Percentiles rank a stretch among this genome's conserved stretches.
Evolutionary conservation across 805 yeast species (phyloP).

Genomic region (Suhomyces kilbournensis): DNA sequence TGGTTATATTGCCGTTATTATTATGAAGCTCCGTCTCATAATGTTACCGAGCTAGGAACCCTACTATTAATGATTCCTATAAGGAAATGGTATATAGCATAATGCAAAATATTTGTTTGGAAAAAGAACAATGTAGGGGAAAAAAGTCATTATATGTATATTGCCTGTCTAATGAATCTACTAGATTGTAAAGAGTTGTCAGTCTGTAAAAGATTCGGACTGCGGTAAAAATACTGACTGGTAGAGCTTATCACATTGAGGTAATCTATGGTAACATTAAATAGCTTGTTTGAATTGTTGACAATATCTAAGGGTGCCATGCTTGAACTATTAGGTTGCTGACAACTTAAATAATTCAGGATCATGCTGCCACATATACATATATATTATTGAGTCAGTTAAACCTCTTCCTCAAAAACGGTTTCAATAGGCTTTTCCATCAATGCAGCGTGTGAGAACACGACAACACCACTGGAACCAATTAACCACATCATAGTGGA

Average conservation of each 20-base stretch:
- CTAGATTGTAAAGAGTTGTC: background rate
- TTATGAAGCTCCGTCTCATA: conserved; percentile 7
- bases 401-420: conserved; percentile 80
- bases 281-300: background rate
- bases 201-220: no score
- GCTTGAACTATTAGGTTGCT: background rate
- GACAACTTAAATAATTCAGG: background rate
- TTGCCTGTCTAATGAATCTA: no score
- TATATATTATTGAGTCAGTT: conserved; percentile 2
- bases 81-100: conserved; percentile 8
- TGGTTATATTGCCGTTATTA: conserved; percentile 7
- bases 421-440: conserved; percentile 96
- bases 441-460: conserved; percentile 82
- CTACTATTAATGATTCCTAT: conserved; percentile 2
- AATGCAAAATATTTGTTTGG: conserved; percentile 9
- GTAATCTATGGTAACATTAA: no score
- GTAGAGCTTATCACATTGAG: no score
- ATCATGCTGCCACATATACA: background rate
- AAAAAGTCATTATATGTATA: no score
- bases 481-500: conserved; percentile 88
- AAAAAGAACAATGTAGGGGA: background rate
- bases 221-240: background rate
- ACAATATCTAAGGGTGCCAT: background rate
- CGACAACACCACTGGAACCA: conserved; percentile 77
- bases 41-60: conserved; percentile 5